phyloP scores from a whole-genome alignment of 345 rosid genomes.

The Sisymbrium irio region DNA sequence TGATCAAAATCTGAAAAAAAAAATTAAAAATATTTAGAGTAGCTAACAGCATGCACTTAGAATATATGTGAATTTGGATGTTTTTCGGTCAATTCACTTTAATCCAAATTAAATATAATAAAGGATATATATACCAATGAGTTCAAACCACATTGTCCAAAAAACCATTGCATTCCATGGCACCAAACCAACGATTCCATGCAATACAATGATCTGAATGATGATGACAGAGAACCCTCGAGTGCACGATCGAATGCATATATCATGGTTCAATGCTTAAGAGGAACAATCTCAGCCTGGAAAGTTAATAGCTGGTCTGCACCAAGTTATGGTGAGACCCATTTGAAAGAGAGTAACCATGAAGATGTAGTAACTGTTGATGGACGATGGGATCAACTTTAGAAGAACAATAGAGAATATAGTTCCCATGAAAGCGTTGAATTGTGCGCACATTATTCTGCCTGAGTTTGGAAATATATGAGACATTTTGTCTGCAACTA shows the following conservation, averaged over 20 bases:
- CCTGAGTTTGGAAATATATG: constrained; percentile 60
- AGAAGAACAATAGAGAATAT: constrained; percentile 76
- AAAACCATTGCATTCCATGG: no score
- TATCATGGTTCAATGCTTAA: constrained; percentile 79
- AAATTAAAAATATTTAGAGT: no score
- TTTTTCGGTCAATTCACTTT: no score
- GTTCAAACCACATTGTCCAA: no score
- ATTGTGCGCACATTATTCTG: constrained; percentile 74
- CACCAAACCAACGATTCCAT: no score
- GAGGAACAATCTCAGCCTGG: constrained; percentile 88
- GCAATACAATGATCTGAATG: no score
- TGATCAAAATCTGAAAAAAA: no score
- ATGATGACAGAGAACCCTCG: no score
- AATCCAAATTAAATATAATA: no score
- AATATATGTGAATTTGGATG: no score
- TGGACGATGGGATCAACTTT: constrained; percentile 57
- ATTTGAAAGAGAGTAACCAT: constrained; percentile 58
- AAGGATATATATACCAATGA: no score
- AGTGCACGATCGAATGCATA: constrained; percentile 84
- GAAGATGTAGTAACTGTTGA: constrained; percentile 54
- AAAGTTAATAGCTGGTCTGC: constrained; percentile 67
- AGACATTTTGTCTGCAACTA: constrained; percentile 67
- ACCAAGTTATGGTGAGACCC: constrained; percentile 88
- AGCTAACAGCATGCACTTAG: no score
- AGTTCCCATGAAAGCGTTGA: constrained; percentile 82